A percentile compares a stretch with the other conserved stretches of the same genome.
Conservation (phyloP, 164 flowering plant species). For the Stephania cephalantha region DNA sequence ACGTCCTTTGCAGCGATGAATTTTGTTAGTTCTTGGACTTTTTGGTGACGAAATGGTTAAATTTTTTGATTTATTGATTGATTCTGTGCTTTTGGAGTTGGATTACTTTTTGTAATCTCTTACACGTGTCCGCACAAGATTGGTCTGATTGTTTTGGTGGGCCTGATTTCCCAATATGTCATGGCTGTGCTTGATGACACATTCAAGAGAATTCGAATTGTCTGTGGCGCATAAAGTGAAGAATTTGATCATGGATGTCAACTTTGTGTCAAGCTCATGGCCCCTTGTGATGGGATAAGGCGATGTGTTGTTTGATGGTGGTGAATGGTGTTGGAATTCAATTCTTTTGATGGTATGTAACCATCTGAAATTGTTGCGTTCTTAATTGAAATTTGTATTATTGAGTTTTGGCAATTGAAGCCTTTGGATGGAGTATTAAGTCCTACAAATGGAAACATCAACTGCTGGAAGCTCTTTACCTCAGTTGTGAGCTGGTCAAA, state of each 20-base stretch:
- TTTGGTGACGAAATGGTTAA: not conserved
- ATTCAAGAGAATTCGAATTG: not conserved
- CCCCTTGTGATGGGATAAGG: not conserved
- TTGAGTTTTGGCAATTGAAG: too few species aligned
- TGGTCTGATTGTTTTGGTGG: not conserved
- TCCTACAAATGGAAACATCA: too few species aligned
- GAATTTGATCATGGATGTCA: not conserved
- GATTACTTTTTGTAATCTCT: not conserved
- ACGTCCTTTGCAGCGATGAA: not conserved
- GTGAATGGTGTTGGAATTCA: not conserved
- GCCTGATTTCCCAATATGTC: not conserved
- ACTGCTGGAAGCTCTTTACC: too few species aligned
- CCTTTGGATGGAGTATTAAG: too few species aligned
- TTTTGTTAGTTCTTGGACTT: not conserved
- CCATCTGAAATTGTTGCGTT: too few species aligned
- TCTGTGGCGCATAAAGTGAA: not conserved
- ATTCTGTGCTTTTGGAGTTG: not conserved
- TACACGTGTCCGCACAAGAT: not conserved
- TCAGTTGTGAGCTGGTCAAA: too few species aligned
- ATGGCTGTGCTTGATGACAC: not conserved
- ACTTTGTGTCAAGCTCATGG: not conserved
- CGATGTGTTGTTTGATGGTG: not conserved
- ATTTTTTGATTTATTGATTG: slow-evolving; percentile 2
- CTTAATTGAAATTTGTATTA: too few species aligned
- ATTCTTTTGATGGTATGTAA: too few species aligned